Evolutionary conservation across 352 stramenopile genomes (phyloP).

Genomic region (Phytophthora constricta): DNA sequence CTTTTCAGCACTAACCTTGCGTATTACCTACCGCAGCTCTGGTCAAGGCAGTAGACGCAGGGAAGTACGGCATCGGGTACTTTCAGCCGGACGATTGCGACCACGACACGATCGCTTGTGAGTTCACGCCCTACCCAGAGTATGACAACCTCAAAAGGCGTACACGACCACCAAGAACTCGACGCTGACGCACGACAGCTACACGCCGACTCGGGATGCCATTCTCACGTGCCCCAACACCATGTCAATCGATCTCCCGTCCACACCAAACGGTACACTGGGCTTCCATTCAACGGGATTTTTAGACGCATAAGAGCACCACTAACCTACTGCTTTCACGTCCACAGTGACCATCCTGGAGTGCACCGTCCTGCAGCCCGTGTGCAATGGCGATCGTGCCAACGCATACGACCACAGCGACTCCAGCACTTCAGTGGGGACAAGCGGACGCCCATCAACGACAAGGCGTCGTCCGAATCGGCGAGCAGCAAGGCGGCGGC

Average conservation of each 20-base stretch:
- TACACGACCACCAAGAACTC: constrained; percentile 76
- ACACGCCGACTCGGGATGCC: constrained; percentile 36
- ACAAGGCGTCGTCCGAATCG: not conserved
- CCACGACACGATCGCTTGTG: constrained; percentile 56
- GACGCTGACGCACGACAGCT: constrained; percentile 50
- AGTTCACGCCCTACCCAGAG: constrained; percentile 76
- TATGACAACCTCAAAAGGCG: constrained; percentile 75
- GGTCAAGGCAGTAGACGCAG: constrained; percentile 49
- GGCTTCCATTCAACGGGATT: no score
- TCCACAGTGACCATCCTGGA: constrained; percentile 53
- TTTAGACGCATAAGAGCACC: no score
- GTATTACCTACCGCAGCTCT: constrained; percentile 40
- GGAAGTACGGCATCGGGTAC: constrained; percentile 80
- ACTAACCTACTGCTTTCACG: not conserved
- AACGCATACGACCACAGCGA: constrained; percentile 55
- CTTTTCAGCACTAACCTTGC: not conserved
- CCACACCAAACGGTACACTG: constrained; percentile 45
- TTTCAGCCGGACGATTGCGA: constrained; percentile 76
- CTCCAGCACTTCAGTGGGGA: constrained; percentile 37
- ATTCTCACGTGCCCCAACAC: constrained; percentile 52
- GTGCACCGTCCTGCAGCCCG: constrained; percentile 57
- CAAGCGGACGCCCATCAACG: constrained; percentile 38
- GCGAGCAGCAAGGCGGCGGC: constrained; percentile 16
- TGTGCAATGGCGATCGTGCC: constrained; percentile 61
- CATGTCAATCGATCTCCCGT: constrained; percentile 41